A percentile compares a stretch with the other conserved stretches of the same genome.
phyloP scores from a whole-genome alignment of 768 basidiomycete genomes.

The Bullera alba region DNA sequence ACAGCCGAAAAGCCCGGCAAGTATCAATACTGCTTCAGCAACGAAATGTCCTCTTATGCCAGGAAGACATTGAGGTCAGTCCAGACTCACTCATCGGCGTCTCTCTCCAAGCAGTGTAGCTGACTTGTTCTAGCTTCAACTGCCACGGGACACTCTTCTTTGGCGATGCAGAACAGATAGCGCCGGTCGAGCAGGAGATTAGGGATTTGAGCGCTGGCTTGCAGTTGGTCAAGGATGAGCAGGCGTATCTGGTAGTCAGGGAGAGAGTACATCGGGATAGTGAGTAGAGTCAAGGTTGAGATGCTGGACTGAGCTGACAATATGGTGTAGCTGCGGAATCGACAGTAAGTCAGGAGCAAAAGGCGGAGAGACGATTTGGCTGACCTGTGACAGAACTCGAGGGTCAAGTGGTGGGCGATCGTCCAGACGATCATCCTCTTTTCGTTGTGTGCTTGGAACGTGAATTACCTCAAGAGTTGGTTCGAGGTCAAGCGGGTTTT shows the following conservation, averaged over 20 bases:
- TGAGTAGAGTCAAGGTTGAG: conserved; percentile 54
- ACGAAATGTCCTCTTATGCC: conserved; percentile 93
- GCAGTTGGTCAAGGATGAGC: conserved; percentile 90
- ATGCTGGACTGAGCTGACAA: not conserved
- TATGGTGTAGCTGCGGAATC: conserved; percentile 48
- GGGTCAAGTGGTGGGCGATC: conserved; percentile 99
- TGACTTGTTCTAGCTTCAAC: conserved; percentile 64
- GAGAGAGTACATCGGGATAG: conserved; percentile 91
- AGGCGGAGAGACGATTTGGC: not conserved
- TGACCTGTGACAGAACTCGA: conserved; percentile 54
- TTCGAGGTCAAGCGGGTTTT: conserved; percentile 88
- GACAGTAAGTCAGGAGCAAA: conserved; percentile 30
- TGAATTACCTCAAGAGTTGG: conserved; percentile 93
- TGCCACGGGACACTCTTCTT: conserved; percentile 96
- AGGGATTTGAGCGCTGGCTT: conserved; percentile 72
- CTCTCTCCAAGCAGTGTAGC: not conserved
- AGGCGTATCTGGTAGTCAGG: conserved; percentile 94
- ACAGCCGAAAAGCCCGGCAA: conserved; percentile 82
- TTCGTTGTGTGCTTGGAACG: conserved; percentile 88
- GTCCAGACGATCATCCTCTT: conserved; percentile 80
- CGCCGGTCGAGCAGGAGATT: conserved; percentile 94
- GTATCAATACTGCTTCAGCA: conserved; percentile 95
- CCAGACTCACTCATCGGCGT: not conserved
- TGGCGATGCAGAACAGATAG: conserved; percentile 73
- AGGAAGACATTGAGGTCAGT: conserved; percentile 87